phyloP scores from a whole-genome alignment of 768 basidiomycete genomes.

The Clitopilus hobsonii region DNA sequence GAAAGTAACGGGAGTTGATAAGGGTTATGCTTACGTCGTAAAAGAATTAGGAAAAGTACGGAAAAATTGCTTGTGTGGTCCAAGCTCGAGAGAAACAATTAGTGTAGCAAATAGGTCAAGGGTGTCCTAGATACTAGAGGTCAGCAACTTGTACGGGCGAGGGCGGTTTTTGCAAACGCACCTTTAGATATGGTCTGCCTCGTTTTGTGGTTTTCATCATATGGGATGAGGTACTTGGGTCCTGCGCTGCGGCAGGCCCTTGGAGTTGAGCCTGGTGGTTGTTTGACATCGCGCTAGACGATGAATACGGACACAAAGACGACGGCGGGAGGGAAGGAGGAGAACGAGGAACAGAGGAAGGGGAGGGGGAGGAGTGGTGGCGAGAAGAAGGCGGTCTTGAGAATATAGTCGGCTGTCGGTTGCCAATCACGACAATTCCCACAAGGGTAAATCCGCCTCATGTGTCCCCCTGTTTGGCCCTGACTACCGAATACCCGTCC shows the following conservation, averaged over 20 bases:
- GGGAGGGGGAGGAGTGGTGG: slow-evolving; percentile 14
- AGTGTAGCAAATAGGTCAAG: slow-evolving; percentile 97
- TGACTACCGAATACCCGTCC: slow-evolving; percentile 12
- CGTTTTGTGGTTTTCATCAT: slow-evolving; percentile 99
- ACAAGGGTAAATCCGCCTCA: slow-evolving; percentile 32
- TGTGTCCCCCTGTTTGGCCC: slow-evolving; percentile 28
- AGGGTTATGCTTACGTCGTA: slow-evolving; percentile 67
- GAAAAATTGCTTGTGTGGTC: slow-evolving; percentile 93
- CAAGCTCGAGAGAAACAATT: slow-evolving; percentile 86
- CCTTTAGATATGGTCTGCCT: slow-evolving; percentile 92
- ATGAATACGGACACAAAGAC: slow-evolving; percentile 43
- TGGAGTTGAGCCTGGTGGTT: slow-evolving; percentile 14
- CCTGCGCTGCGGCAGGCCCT: slow-evolving; percentile 30
- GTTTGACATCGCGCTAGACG: slow-evolving; percentile 7
- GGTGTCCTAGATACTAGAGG: slow-evolving; percentile 66
- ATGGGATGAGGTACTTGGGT: slow-evolving; percentile 59
- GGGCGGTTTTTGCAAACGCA: slow-evolving; percentile 26
- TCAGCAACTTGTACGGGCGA: not conserved
- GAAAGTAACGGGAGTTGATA: slow-evolving; percentile 8
- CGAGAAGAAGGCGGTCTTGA: slow-evolving; percentile 25
- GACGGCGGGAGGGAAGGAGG: slow-evolving; percentile 21
- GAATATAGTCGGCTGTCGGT: slow-evolving; percentile 33
- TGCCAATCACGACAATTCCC: slow-evolving; percentile 40
- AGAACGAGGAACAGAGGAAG: slow-evolving; percentile 22
- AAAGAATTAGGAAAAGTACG: slow-evolving; percentile 92